Evolutionary conservation across 768 basidiomycete species (phyloP).

Genomic region (Podaxis rugospora): DNA sequence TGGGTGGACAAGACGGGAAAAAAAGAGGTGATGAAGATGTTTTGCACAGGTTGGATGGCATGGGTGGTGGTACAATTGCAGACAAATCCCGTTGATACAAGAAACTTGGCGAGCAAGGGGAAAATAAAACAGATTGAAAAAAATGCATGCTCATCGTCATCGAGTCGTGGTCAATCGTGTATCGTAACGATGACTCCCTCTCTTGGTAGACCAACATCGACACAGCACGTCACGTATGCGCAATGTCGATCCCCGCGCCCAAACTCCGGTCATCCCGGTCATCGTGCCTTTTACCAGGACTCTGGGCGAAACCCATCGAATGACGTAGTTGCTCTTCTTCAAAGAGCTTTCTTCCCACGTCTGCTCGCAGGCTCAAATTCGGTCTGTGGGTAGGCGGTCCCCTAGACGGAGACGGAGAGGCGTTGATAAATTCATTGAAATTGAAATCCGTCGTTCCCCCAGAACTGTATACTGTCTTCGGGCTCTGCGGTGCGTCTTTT

Average conservation of each 20-base stretch:
- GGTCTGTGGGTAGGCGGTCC: slow-evolving; percentile 30
- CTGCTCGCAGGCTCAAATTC: slow-evolving; percentile 51
- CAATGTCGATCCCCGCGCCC: slow-evolving; percentile 41
- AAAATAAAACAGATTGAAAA: neutral
- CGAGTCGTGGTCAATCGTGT: neutral
- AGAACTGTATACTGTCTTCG: slow-evolving; percentile 14
- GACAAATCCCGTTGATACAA: slow-evolving; percentile 6
- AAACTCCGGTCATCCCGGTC: slow-evolving; percentile 29
- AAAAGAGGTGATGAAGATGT: slow-evolving; percentile 19
- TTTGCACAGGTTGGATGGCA: neutral
- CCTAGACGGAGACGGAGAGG: slow-evolving; percentile 59
- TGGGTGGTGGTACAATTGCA: slow-evolving; percentile 8
- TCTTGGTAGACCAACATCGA: neutral
- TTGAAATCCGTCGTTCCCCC: slow-evolving; percentile 45
- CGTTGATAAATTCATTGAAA: slow-evolving; percentile 68
- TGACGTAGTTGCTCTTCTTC: slow-evolving; percentile 61
- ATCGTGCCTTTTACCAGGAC: slow-evolving; percentile 22
- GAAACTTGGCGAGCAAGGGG: slow-evolving; percentile 3
- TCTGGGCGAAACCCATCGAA: slow-evolving; percentile 1
- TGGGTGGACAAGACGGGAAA: slow-evolving; percentile 17
- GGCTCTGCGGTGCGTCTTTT: slow-evolving; percentile 7
- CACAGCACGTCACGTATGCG: slow-evolving; percentile 29
- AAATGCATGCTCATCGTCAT: neutral
- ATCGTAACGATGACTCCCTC: neutral
- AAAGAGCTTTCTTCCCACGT: slow-evolving; percentile 64